Evolutionary conservation across 495 filamentous ascomycete genomes (phyloP), one percentile per base, ranked within the genome.

Genomic region (Lineolata rhizophorae): DNA sequence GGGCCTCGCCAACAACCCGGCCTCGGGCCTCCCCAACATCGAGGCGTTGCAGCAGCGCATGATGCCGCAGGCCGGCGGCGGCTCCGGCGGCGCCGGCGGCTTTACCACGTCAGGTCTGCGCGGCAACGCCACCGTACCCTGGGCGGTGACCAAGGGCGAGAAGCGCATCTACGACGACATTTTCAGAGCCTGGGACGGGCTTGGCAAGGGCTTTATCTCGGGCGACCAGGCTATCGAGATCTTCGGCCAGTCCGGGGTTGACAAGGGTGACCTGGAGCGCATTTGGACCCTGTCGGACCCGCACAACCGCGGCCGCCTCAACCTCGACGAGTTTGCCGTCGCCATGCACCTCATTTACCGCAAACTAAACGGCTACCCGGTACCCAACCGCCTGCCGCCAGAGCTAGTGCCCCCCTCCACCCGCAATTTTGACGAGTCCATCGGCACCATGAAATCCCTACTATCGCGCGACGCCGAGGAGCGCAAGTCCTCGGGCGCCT

Each of bases 311-410:
- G 90, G 90, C 9, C 70, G 82, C 37, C 65, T 99, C 3, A 83
- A 99, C 39, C 74, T 95, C 54, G 90, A 99, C 50, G 90, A 99
- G 46, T 99, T 99, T 50, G 84, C 90, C 12, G 84, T 99, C 24
- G 85, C 80, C 4, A 99, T 99, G 87, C 90, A 99, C 64, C 56
- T 99, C 50, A 95, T 99, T 34, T 99, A 95, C 48, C 70, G 90
- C 39, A 91, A 84, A 48, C 63, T 95, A 17, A 95, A 95, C 40
- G 83, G 83, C 18, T 93, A 99, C 45, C 83, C 87, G 1, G 64
- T 94, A 28, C 90, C 90, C n/a, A 76, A 70, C 42, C 76, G 78
- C 27, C 62, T 95, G 11, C 90, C 90, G 3, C 70, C 90, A 3
- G 90, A 99, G 57, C 70, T 99, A 30, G 72, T 95, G 10, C 90